phyloP scores from a whole-genome alignment of 75 land plant genomes.

The Gnetum montanum region DNA sequence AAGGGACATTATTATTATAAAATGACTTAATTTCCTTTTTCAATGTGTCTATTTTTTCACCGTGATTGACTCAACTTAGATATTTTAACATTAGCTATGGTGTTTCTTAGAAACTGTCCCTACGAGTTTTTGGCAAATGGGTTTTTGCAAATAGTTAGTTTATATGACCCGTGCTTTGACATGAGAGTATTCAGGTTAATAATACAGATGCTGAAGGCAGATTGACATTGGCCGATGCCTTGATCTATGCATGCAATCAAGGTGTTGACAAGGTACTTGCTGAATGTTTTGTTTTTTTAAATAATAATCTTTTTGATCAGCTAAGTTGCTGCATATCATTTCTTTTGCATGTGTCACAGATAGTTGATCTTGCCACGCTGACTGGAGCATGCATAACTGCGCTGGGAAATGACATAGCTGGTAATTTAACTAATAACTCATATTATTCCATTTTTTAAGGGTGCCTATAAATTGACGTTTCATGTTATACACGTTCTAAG shows the following conservation, averaged over 20 bases:
- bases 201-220: conserved; percentile 98
- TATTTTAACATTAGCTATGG: too few relatives aligned
- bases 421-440: conserved; percentile 53
- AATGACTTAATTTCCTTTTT: too few relatives aligned
- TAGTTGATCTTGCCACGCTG: conserved; percentile 87
- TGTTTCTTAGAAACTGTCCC: too few relatives aligned
- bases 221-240: conserved; percentile 93
- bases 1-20: too few relatives aligned
- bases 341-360: too few relatives aligned
- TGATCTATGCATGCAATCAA: conserved; percentile 90
- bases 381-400: conserved; percentile 93
- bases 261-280: conserved; percentile 84
- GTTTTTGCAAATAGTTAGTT: not conserved
- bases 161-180: not conserved
- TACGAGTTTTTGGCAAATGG: too few relatives aligned
- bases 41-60: too few relatives aligned
- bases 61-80: too few relatives aligned
- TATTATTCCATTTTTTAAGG: conserved; percentile 76
- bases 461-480: conserved; percentile 53
- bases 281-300: not conserved
- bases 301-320: not conserved
- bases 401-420: conserved; percentile 80
- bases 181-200: conserved; percentile 60
- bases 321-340: too few relatives aligned
- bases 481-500: not conserved